phyloP scores from a whole-genome alignment of 2,329 filamentous ascomycete genomes.

The Orbilia brochopaga region DNA sequence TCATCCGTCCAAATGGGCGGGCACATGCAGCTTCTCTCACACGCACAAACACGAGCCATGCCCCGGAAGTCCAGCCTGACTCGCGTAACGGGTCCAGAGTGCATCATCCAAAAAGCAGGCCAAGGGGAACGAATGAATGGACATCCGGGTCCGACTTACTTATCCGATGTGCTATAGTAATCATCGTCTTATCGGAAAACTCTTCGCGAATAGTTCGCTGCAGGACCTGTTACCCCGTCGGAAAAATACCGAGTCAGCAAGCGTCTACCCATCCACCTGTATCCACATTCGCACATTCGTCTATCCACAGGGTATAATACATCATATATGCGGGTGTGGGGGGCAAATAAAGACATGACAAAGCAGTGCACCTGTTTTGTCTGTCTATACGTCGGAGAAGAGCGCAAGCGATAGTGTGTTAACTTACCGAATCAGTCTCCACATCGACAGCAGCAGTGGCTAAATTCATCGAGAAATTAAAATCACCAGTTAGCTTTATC shows the following conservation, averaged over 20 bases:
- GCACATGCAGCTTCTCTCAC: background rate
- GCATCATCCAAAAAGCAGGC: constrained; percentile 4
- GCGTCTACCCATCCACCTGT: background rate
- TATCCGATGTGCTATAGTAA: constrained; percentile 97
- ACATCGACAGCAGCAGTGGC: constrained; percentile 69
- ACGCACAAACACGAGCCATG: background rate
- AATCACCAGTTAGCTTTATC: constrained; percentile 18
- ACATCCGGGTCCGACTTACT: constrained; percentile 58
- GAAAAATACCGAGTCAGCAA: constrained; percentile 62
- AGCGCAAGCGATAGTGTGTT: constrained; percentile 5
- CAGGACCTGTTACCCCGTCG: constrained; percentile 23
- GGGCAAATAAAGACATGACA: background rate
- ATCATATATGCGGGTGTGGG: background rate
- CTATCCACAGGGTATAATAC: too few relatives aligned
- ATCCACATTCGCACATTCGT: too few relatives aligned
- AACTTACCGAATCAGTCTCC: constrained; percentile 61
- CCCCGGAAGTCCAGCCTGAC: background rate
- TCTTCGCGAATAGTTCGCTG: constrained; percentile 52
- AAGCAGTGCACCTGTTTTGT: background rate
- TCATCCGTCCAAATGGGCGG: background rate
- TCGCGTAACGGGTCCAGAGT: constrained; percentile 13
- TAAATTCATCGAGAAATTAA: constrained; percentile 56
- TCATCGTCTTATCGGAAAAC: constrained; percentile 92
- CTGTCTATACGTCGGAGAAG: background rate
- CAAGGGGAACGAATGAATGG: background rate